phyloP scores from a whole-genome alignment of 1,284 basidiomycete species.

The Marasmius tenuissimus region DNA sequence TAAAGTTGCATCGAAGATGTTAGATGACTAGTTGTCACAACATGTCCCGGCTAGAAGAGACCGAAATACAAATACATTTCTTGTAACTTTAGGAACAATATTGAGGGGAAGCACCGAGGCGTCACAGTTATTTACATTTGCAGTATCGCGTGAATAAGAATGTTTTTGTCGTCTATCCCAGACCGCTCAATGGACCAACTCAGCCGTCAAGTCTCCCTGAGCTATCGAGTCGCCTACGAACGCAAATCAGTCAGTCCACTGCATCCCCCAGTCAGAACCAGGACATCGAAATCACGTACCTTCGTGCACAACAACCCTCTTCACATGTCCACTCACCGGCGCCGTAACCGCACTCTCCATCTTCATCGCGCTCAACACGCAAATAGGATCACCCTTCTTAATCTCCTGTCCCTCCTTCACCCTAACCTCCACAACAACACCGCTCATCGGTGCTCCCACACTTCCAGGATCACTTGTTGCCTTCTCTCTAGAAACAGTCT shows the following conservation, averaged over 20 bases:
- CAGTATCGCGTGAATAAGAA: no score
- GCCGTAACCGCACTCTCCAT: conserved; percentile 97
- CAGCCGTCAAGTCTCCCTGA: conserved; percentile 84
- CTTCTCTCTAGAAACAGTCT: conserved; percentile 92
- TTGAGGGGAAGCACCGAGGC: no score
- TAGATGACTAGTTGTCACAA: neutral
- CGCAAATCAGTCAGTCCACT: conserved; percentile 1
- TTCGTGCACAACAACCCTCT: conserved; percentile 87
- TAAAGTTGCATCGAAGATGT: conserved; percentile 14
- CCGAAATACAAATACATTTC: neutral
- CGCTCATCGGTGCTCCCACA: conserved; percentile 95
- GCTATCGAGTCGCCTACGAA: conserved; percentile 80
- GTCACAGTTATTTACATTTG: neutral
- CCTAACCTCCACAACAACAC: conserved; percentile 96
- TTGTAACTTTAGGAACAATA: neutral
- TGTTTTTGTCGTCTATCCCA: neutral
- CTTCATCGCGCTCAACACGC: conserved; percentile 93
- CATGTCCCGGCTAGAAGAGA: no score
- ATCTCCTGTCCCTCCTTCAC: conserved; percentile 97
- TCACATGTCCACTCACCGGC: conserved; percentile 93
- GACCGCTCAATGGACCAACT: conserved; percentile 72
- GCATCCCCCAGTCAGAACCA: conserved; percentile 9
- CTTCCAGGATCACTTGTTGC: conserved; percentile 92
- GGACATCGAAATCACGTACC: conserved; percentile 40
- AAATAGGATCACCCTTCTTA: conserved; percentile 95